Conservation (phyloP, 805 yeast species). For the Naumovozyma baii region DNA sequence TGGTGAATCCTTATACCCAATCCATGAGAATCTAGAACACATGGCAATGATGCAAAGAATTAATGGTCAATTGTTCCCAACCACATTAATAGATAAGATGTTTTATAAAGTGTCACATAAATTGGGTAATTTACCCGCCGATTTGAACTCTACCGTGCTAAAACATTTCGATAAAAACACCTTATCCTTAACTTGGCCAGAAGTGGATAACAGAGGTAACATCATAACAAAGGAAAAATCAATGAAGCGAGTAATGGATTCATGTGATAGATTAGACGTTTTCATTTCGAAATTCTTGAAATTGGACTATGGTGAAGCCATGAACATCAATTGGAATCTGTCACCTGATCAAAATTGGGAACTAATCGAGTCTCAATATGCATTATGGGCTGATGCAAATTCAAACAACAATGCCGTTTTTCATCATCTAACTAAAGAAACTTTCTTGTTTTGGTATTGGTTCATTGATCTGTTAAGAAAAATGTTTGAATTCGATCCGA, state of each 20-base stretch:
- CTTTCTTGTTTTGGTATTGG: constrained; percentile 74
- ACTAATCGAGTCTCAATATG: constrained; percentile 10
- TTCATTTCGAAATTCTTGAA: constrained; percentile 22
- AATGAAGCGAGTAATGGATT: constrained; percentile 23
- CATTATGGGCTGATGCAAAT: constrained; percentile 1
- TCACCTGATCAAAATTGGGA: constrained; percentile 27
- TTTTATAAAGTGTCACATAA: constrained; percentile 25
- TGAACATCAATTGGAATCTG: constrained; percentile 24
- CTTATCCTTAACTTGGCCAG: constrained; percentile 25
- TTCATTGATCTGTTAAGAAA: constrained; percentile 60
- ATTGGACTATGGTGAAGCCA: constrained; percentile 20
- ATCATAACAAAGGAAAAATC: constrained; percentile 23
- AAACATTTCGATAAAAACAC: constrained; percentile 23
- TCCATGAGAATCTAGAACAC: constrained; percentile 92
- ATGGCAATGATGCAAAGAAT: constrained; percentile 89
- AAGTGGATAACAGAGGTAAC: constrained; percentile 21
- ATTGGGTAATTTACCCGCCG: constrained; percentile 27
- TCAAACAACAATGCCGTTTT: too few species aligned
- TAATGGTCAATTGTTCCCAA: constrained; percentile 43
- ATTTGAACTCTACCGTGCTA: constrained; percentile 25
- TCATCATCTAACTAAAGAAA: constrained; percentile 39
- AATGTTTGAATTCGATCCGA: constrained; percentile 64
- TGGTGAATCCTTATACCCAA: constrained; percentile 90
- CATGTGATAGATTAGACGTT: constrained; percentile 26
- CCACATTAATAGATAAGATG: constrained; percentile 28